phyloP scores from a whole-genome alignment of 805 yeast genomes.

The Nakazawaea ishiwadae region DNA sequence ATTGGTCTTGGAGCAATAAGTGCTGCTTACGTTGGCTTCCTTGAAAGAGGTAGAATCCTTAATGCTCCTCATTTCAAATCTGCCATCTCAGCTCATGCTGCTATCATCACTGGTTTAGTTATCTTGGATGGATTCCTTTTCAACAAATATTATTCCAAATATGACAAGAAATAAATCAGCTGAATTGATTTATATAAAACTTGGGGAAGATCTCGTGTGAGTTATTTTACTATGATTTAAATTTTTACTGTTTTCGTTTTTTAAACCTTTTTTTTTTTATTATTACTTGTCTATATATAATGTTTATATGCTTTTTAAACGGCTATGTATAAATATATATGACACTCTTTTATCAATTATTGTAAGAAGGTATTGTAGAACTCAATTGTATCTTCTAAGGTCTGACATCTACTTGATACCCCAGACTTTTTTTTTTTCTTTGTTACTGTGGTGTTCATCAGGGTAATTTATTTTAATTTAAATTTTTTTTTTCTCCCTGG shows the following conservation, averaged over 20 bases:
- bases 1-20: slow-evolving; percentile 43
- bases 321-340: too few relatives aligned
- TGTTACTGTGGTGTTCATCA: too few relatives aligned
- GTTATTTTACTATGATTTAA: neutral
- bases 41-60: slow-evolving; percentile 26
- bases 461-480: too few relatives aligned
- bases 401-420: too few relatives aligned
- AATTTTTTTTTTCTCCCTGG: too few relatives aligned
- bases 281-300: too few relatives aligned
- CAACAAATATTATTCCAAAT: slow-evolving; percentile 49
- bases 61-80: slow-evolving; percentile 9
- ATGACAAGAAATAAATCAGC: slow-evolving; percentile 33
- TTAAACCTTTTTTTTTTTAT: slow-evolving; percentile 1
- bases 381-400: too few relatives aligned
- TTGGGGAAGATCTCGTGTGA: neutral
- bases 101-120: slow-evolving; percentile 49
- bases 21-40: slow-evolving; percentile 44
- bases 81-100: slow-evolving; percentile 24
- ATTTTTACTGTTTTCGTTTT: neutral
- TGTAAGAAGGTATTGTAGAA: too few relatives aligned
- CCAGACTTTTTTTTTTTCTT: too few relatives aligned
- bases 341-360: too few relatives aligned
- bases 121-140: slow-evolving; percentile 52
- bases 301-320: too few relatives aligned
- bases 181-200: too few relatives aligned